Percentiles rank a stretch among this genome's conserved stretches.
phyloP scores from a whole-genome alignment of 192 early-diverging fungal genomes.

The Coemansia sp. region DNA sequence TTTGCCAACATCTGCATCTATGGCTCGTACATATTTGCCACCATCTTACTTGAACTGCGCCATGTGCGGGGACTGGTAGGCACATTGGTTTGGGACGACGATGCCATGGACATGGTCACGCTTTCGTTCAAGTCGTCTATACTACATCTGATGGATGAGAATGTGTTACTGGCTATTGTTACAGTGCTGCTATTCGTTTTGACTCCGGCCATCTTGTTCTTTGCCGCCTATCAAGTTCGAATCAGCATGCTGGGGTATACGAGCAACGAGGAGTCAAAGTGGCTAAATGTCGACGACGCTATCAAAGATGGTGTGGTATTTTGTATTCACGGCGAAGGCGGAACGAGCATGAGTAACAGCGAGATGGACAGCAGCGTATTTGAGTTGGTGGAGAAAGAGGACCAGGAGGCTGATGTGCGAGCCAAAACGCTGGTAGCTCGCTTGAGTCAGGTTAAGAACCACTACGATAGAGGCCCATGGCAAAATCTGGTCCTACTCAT shows the following conservation, averaged over 20 bases:
- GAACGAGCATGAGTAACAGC: slow-evolving; percentile 4
- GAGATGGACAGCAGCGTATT: not conserved
- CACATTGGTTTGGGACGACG: slow-evolving; percentile 25
- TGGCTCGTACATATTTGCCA: slow-evolving; percentile 36
- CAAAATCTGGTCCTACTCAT: slow-evolving; percentile 38
- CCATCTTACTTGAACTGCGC: slow-evolving; percentile 44
- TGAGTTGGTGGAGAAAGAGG: slow-evolving; percentile 47
- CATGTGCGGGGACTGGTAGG: slow-evolving; percentile 28
- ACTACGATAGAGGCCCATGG: slow-evolving; percentile 49
- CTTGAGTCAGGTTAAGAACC: slow-evolving; percentile 47
- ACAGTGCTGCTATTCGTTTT: slow-evolving; percentile 40
- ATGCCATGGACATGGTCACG: slow-evolving; percentile 19
- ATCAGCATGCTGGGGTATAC: slow-evolving; percentile 53
- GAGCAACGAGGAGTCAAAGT: slow-evolving; percentile 55
- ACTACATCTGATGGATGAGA: slow-evolving; percentile 38
- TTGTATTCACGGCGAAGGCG: slow-evolving; percentile 17
- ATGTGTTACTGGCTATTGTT: slow-evolving; percentile 31
- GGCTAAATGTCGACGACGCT: slow-evolving; percentile 48
- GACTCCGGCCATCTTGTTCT: slow-evolving; percentile 44
- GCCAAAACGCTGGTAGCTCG: slow-evolving; percentile 25
- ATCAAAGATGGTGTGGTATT: slow-evolving; percentile 49
- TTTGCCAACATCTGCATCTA: slow-evolving; percentile 43
- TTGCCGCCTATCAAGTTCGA: slow-evolving; percentile 48
- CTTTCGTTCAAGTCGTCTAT: slow-evolving; percentile 42
- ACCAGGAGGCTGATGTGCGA: slow-evolving; percentile 35